phyloP scores from a whole-genome alignment of 2,329 filamentous ascomycete genomes.

The Ophioceras dolichostomum region DNA sequence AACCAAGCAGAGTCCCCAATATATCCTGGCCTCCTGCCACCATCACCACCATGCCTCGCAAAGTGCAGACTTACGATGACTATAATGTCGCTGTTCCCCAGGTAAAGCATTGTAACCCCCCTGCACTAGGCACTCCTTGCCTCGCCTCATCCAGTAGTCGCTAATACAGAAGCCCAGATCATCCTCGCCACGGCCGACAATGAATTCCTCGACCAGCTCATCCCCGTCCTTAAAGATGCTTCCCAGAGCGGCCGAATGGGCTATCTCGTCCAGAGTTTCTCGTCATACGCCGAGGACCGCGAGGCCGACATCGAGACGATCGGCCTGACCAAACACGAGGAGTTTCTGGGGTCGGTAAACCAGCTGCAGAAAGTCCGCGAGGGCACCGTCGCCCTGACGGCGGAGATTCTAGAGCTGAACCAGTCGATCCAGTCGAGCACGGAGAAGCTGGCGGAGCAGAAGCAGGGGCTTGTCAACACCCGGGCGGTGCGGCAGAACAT shows the following conservation, averaged over 20 bases:
- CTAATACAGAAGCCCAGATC: conserved; percentile 44
- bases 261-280: conserved; percentile 65
- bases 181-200: conserved; percentile 83
- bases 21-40: not conserved
- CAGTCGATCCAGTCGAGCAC: conserved; percentile 93
- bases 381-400: conserved; percentile 76
- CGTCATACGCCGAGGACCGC: conserved; percentile 72
- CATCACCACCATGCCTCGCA: conserved; percentile 10
- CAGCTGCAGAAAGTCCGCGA: conserved; percentile 87
- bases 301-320: conserved; percentile 90
- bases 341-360: conserved; percentile 88
- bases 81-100: conserved; percentile 14
- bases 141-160: not conserved
- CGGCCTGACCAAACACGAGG: conserved; percentile 91
- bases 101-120: conserved; percentile 4
- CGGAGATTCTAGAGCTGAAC: conserved; percentile 84
- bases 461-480: conserved; percentile 87
- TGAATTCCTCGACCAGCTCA: conserved; percentile 92
- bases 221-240: conserved; percentile 87
- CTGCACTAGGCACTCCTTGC: not conserved
- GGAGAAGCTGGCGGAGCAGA: conserved; percentile 86
- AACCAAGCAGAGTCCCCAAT: too few species aligned
- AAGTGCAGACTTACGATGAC: conserved; percentile 13
- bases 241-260: conserved; percentile 60
- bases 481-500: conserved; percentile 90